Conservation (phyloP, 2,329 filamentous ascomycete species). For the Metarhizium anisopliae region DNA sequence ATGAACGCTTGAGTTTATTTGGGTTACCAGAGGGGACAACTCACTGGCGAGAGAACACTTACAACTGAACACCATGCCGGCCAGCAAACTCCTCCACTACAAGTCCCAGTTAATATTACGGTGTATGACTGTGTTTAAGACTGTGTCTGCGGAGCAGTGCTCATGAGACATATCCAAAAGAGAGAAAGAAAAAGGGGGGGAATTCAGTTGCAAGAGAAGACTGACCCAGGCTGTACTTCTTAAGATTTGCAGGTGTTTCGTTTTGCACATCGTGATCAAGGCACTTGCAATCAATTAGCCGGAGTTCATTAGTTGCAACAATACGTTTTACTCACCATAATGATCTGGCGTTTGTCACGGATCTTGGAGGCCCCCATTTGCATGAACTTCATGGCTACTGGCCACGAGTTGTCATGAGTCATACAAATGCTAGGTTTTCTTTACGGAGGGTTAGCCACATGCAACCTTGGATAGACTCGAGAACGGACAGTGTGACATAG, state of each 20-base stretch:
- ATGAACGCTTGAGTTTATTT: no score
- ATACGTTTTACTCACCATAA: slow-evolving; percentile 47
- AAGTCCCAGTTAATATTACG: no score
- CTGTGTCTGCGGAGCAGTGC: no score
- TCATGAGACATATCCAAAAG: no score
- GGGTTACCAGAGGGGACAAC: no score
- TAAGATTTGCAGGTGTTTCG: slow-evolving; percentile 65
- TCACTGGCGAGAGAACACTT: no score
- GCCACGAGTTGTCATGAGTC: slow-evolving; percentile 60
- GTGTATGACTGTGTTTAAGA: no score
- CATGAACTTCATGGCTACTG: slow-evolving; percentile 68
- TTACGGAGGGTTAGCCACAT: no score
- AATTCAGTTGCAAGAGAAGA: neutral
- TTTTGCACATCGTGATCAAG: slow-evolving; percentile 89
- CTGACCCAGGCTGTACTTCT: slow-evolving; percentile 69
- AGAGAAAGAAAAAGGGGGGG: no score
- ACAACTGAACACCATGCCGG: slow-evolving; percentile 56
- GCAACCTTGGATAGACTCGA: slow-evolving; percentile 26
- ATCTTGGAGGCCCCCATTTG: slow-evolving; percentile 67
- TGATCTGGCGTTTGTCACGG: slow-evolving; percentile 61
- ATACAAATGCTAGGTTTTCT: no score
- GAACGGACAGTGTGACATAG: slow-evolving; percentile 70
- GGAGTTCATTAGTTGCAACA: no score
- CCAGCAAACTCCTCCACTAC: slow-evolving; percentile 61
- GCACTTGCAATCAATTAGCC: no score